Base-by-base conservation (phyloP, 805 yeast species). In the Ogataea kodamae region DNA sequence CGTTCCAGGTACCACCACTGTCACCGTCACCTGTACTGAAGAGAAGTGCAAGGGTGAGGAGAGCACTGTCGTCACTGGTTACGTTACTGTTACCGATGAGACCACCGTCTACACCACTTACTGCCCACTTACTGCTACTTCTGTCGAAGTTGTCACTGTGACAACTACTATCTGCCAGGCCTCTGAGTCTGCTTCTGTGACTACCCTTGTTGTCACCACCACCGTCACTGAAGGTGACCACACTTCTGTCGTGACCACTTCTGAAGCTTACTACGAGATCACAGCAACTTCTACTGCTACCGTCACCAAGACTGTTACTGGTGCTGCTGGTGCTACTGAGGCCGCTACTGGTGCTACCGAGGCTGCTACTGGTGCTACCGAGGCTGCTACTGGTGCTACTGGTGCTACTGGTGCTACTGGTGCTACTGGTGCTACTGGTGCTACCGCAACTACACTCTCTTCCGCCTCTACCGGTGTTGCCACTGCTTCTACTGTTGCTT, bases 41-140 rank as follows among this genome's bases (percentile, higher is more conserved):
- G 41, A 34, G 30, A 35, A 35, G 33, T 35, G 38, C 28, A 28
- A 18, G 23, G 48, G 55, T 41, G 38, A 42, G 14, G 46, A 26
- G 13, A 35, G 43, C 8, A 42, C 48, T 15, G 24, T 40, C 18
- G 45, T 50, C 27, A 58, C 63, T 28, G 46, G 54, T 30, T 38
- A 37, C 31, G 34, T 39, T 28, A 40, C 43, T 26, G 54, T 59
- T 25, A 33, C 45, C 12, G 44, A 37, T 23, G 42, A 33, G 30
- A 36, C 43, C 25, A 40, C 46, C 25, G 45, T 43, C 18, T 44
- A 44, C 48, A 55, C 58, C 37, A 64, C 70, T 22, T 61, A 52
- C 55, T 59, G 65, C 45, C 64, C 65, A 42, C 32, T 46, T 37
- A 38, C 42, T 26, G 22, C 43, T 14, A 22, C 46, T 23, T 44